Base-by-base conservation (phyloP, 2,329 filamentous ascomycete genomes). In the Trichoderma simmonsii region DNA sequence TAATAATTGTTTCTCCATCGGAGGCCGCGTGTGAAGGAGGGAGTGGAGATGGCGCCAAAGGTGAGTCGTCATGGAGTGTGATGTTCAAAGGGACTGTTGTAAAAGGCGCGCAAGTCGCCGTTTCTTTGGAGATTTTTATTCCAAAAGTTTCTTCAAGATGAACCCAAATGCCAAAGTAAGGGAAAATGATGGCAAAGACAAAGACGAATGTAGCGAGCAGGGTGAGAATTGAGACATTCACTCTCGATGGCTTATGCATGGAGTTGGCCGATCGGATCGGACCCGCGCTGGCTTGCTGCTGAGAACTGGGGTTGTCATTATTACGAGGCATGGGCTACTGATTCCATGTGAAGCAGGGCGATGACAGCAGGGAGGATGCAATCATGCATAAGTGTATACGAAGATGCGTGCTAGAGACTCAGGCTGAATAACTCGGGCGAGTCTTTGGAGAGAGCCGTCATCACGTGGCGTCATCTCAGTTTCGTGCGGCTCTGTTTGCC, bases 1-100 rank as follows among this genome's bases (percentile, higher is more conserved):
- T 71, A 24, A 84, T 79, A 24, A 85, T 83, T 28, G 79, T 75
- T 32, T 80, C 79, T 15, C 78, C 78, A 34, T 83, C 77, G 3
- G 78, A 79, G 1, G 78, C 74, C 1, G 82, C 75, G 57, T 82
- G 81, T 11, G 81, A 77, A 3, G 76, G 73, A 1, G 82, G 82
- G 3, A 83, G 77, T 12, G 80, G 81, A 30, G 75, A 73, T 0
- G 81, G 80, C 1, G 78, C 79, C 4, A 84, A 73, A 0, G 81
- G 74, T 7, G 75, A 74, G 7, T 78, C 74, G n/a, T 77, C 74
- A 15, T 73, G 75, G 21, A 78, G 71, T 4, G 81, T 82, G 12
- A 83, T 79, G 62, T 83, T 83, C 3, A 78, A 74, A 15, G 74
- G 75, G 39, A 71, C 71, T 11, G 60, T 74, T 34, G n/a, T 6